Conservation (phyloP, 306 rosid species). For the Acacia confusa region DNA sequence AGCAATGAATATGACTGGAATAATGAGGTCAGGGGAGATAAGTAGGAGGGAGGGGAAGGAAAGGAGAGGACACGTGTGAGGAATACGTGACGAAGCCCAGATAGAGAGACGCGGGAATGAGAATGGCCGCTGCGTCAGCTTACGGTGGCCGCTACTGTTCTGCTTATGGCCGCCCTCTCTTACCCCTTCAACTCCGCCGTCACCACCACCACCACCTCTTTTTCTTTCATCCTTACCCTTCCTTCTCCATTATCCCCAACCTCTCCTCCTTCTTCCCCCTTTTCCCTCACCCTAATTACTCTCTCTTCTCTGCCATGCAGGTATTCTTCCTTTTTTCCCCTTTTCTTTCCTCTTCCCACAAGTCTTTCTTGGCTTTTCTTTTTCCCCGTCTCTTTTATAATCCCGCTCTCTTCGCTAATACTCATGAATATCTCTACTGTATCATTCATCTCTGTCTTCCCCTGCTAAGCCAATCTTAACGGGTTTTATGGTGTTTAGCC, state of each 20-base stretch:
- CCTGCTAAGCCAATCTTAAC: background rate
- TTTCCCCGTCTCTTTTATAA: background rate
- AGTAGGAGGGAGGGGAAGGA: background rate
- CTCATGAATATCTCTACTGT: background rate
- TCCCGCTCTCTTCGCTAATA: background rate
- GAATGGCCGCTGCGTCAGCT: slow-evolving; percentile 26
- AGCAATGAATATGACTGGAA: too few species aligned
- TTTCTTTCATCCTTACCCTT: slow-evolving; percentile 7
- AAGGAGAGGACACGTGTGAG: slow-evolving; percentile 1
- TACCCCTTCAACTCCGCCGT: background rate
- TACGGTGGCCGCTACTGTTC: slow-evolving; percentile 32
- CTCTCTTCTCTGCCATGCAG: slow-evolving; percentile 60
- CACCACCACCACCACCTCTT: slow-evolving; percentile 4
- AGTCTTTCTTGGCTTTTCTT: background rate
- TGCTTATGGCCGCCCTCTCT: slow-evolving; percentile 28
- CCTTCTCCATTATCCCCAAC: background rate
- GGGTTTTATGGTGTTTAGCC: background rate
- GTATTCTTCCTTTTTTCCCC: slow-evolving; percentile 30
- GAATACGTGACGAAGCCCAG: background rate
- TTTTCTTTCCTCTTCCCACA: background rate
- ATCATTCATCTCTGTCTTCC: background rate
- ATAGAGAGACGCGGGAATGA: slow-evolving; percentile 23
- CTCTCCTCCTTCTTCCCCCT: slow-evolving; percentile 35
- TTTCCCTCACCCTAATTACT: slow-evolving; percentile 41
- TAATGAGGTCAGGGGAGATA: too few species aligned